These are phyloP conservation scores for Nitzschia sp. DNA, from an alignment of 108 stramenopile genomes.

Conservation along the genomic window DNA sequence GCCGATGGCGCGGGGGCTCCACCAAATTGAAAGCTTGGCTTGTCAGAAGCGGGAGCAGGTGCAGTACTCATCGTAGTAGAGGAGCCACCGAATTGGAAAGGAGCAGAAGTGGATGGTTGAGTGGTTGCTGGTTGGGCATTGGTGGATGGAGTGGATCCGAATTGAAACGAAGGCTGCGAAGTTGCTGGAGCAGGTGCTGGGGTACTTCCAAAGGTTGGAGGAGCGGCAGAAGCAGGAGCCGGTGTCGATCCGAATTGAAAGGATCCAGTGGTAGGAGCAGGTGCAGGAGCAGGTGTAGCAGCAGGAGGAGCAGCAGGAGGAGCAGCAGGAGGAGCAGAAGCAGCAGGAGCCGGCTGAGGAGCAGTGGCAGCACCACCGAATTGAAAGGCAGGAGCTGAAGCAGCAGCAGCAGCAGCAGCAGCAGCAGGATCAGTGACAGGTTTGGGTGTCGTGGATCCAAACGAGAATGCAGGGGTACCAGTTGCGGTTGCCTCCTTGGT, in stretches of 20 bases:
- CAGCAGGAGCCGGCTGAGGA: not conserved
- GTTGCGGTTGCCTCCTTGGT: not conserved
- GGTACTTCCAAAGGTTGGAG: not conserved
- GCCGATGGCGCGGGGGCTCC: not conserved
- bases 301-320: too few relatives aligned
- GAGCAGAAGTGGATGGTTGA: too few relatives aligned
- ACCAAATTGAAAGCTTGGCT: not conserved
- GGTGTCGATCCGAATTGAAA: too few relatives aligned
- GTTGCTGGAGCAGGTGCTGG: not conserved
- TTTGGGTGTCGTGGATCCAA: not conserved
- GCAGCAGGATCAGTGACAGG: not conserved
- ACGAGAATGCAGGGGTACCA: not conserved
- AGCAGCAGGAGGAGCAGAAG: not conserved
- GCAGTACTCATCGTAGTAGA: too few relatives aligned
- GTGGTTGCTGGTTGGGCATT: not conserved
- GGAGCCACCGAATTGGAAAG: too few relatives aligned
- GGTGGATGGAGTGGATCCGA: not conserved
- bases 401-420: not conserved
- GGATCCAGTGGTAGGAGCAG: too few relatives aligned
- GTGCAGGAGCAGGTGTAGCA: too few relatives aligned
- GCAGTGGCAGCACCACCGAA: slow-evolving; percentile 1
- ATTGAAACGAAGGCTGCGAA: not conserved
- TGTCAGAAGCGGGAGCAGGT: too few relatives aligned
- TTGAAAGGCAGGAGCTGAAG: not conserved
- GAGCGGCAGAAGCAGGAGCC: too few relatives aligned